Conservation (phyloP, 192 early-diverging fungal species). For the Pilobolus umbonatus region DNA sequence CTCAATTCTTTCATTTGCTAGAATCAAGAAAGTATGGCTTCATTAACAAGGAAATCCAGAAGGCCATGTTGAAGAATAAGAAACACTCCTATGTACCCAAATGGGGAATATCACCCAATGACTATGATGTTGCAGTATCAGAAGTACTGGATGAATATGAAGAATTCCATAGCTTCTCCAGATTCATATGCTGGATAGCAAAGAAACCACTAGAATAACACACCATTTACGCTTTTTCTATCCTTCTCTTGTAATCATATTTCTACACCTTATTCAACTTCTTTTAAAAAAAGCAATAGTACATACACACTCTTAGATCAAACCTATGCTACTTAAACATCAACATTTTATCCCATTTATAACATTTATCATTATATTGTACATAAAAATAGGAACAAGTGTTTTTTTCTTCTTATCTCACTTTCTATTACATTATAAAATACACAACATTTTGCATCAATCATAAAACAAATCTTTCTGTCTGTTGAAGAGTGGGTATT, state of each 20-base stretch:
- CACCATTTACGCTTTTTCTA: background rate
- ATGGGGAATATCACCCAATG: slow-evolving; percentile 29
- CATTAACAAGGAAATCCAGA: slow-evolving; percentile 34
- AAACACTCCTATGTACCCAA: slow-evolving; percentile 20
- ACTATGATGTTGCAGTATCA: slow-evolving; percentile 29
- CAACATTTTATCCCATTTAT: background rate
- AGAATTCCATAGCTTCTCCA: slow-evolving; percentile 29
- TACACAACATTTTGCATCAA: no score
- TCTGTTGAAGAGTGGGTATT: no score
- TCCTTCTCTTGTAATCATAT: background rate
- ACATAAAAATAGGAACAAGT: background rate
- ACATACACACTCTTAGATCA: no score
- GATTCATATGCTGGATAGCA: slow-evolving; percentile 27
- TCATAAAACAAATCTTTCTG: no score
- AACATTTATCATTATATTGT: background rate
- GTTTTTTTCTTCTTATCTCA: background rate
- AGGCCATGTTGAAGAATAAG: slow-evolving; percentile 22
- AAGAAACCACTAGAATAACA: slow-evolving; percentile 16
- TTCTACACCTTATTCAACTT: slow-evolving; percentile 1
- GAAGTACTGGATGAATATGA: slow-evolving; percentile 35
- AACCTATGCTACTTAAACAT: background rate
- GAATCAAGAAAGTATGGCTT: slow-evolving; percentile 39
- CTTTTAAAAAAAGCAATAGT: no score
- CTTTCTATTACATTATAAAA: slow-evolving; percentile 5
- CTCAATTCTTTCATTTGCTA: background rate